Conservation (phyloP, 2,329 filamentous ascomycete species). For the Cercospora janseana region DNA sequence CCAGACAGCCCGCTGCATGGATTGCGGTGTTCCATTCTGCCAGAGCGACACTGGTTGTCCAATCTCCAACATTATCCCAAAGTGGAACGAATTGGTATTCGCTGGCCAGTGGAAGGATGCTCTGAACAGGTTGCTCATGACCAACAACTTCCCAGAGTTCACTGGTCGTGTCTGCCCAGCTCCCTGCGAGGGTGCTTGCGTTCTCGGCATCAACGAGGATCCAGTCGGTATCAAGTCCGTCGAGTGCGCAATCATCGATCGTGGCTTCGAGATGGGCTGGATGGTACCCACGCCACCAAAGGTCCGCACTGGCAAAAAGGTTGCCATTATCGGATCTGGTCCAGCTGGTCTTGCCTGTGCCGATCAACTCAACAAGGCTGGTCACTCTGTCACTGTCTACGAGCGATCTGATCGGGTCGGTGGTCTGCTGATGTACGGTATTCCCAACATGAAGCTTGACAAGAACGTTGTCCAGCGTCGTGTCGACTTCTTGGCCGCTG, state of each 20-base stretch:
- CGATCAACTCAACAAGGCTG: conserved; percentile 91
- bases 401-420: conserved; percentile 88
- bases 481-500: conserved; percentile 89
- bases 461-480: conserved; percentile 95
- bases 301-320: conserved; percentile 79
- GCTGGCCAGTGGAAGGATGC: conserved; percentile 83
- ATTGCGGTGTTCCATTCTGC: conserved; percentile 97
- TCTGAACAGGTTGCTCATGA: conserved; percentile 86
- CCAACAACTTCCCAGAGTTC: conserved; percentile 98
- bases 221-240: conserved; percentile 98
- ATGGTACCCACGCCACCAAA: conserved; percentile 81
- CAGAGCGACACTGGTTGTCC: conserved; percentile 95
- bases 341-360: conserved; percentile 86
- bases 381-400: conserved; percentile 84
- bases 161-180: conserved; percentile 95
- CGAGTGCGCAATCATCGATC: conserved; percentile 95
- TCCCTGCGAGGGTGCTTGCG: conserved; percentile 93
- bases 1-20: conserved; percentile 95
- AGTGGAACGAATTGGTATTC: conserved; percentile 84
- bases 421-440: conserved; percentile 95
- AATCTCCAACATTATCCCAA: conserved; percentile 96
- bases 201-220: conserved; percentile 94
- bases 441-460: conserved; percentile 99
- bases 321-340: conserved; percentile 88
- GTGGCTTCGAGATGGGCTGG: conserved; percentile 97